These are phyloP conservation scores for Alternaria dauci DNA, from an alignment of 2,329 filamentous ascomycete genomes.

Conservation along the genomic window DNA sequence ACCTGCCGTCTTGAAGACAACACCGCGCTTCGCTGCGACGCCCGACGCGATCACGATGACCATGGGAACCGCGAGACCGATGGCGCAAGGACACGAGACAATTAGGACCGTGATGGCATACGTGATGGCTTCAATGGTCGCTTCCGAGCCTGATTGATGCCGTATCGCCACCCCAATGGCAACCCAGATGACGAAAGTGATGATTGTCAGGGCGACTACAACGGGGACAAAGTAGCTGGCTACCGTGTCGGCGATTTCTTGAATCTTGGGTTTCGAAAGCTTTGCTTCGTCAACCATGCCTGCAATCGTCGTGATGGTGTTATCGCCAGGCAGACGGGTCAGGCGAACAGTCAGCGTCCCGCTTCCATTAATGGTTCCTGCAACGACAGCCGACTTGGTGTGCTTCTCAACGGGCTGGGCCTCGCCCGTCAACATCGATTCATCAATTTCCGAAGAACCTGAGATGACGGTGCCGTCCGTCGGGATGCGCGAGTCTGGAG, in stretches of 20 bases:
- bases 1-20: constrained; percentile 74
- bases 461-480: constrained; percentile 74
- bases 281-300: constrained; percentile 76
- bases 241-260: constrained; percentile 73
- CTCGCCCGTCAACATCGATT: constrained; percentile 82
- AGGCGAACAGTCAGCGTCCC: constrained; percentile 62
- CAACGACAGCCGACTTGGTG: constrained; percentile 64
- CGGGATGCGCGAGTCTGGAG: constrained; percentile 66
- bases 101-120: constrained; percentile 77
- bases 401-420: constrained; percentile 66
- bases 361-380: constrained; percentile 68
- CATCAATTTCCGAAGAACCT: constrained; percentile 73
- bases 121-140: constrained; percentile 69
- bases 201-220: constrained; percentile 64
- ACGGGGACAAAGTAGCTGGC: constrained; percentile 75
- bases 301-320: constrained; percentile 75
- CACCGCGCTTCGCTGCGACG: constrained; percentile 68
- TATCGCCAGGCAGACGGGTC: constrained; percentile 70
- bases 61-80: constrained; percentile 80
- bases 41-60: constrained; percentile 77
- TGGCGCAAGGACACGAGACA: constrained; percentile 82
- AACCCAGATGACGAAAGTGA: constrained; percentile 72
- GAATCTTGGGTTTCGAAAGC: constrained; percentile 71
- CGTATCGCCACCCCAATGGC: constrained; percentile 60
- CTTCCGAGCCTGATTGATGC: constrained; percentile 53